Evolutionary conservation across 208 protist species (phyloP), one percentile per base, ranked within the genome.

Genomic region (Leishmania lainsoni): DNA sequence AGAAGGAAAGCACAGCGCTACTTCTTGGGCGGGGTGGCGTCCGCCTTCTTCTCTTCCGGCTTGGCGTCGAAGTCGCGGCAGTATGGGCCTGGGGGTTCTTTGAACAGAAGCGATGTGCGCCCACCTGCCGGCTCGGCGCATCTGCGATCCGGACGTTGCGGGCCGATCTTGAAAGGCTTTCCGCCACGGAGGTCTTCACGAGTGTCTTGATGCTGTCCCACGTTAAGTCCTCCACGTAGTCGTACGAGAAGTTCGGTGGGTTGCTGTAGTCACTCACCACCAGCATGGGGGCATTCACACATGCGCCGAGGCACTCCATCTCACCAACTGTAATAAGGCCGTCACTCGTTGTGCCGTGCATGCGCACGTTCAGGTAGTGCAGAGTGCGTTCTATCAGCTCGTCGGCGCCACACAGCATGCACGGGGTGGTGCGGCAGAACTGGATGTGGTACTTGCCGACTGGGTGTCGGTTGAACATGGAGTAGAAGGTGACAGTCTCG

Each of bases 401-500:
- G 80, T 98, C 97, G 48, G 66, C 88, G 66, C 97, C 97, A 78
- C 92, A 95, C 54, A 98, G 80, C 97, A 98, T 98, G 87, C 97
- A 98, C 42, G 95, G 95, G 2, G 97, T 98, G 66, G 97, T 98
- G 72, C 96, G 89, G 83, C 97, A 98, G 84, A 98, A 97, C 87
- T 98, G 96, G 0, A 98, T 91, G 91, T 98, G 95, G 84, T 98
- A 98, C 85, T 98, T 98, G 48, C 97, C 97, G 3, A 98, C 93
- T 5, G 97, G 97, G 58, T 97, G 91, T n/a, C 94, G 93, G 83
- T 98, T 98, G 85, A 97, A 98, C 97, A 98, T 98, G n/a, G 94
- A 94, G 88, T 98, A 98, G 81, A 98, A 98, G 12, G 97, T 98
- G 14, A 97, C 95, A 5, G 90, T 94, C 76, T 98, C 93, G 83